Conservation (phyloP, 805 yeast genomes). For the Huiozyma sinensis region DNA sequence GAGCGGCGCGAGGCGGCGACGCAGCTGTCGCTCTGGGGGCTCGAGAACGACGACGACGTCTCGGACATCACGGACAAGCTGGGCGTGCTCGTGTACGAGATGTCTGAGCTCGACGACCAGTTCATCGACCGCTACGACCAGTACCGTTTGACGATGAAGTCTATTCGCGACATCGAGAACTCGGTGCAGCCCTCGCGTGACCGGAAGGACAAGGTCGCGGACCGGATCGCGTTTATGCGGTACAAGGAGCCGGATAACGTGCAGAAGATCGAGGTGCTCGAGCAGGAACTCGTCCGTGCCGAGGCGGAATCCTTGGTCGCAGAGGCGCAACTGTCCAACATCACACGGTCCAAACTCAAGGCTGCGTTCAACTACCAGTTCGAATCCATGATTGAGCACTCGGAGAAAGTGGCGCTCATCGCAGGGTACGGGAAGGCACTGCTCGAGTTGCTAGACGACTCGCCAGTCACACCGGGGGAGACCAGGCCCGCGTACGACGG, state of each 20-base stretch:
- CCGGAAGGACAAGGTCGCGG: constrained; percentile 76
- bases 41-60: constrained; percentile 75
- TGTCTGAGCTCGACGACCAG: constrained; percentile 80
- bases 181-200: constrained; percentile 84
- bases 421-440: constrained; percentile 87
- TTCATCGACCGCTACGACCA: constrained; percentile 80
- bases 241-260: constrained; percentile 71
- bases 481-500: constrained; percentile 85
- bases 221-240: constrained; percentile 71
- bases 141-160: constrained; percentile 71
- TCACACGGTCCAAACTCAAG: constrained; percentile 77
- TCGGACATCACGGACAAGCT: constrained; percentile 79
- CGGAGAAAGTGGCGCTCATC: constrained; percentile 76
- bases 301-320: constrained; percentile 89
- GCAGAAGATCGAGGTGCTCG: constrained; percentile 65
- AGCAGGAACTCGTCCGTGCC: constrained; percentile 83
- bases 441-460: constrained; percentile 70
- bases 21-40: constrained; percentile 81
- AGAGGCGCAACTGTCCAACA: constrained; percentile 82
- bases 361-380: constrained; percentile 77
- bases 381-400: constrained; percentile 74
- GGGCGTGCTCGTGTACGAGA: constrained; percentile 72
- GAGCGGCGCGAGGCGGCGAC: constrained; percentile 76
- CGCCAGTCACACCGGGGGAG: constrained; percentile 87
- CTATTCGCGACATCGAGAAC: constrained; percentile 74